These are phyloP conservation scores for Aspergillus sp. DNA, from an alignment of 2,329 filamentous ascomycete genomes.

Conservation along the genomic window DNA sequence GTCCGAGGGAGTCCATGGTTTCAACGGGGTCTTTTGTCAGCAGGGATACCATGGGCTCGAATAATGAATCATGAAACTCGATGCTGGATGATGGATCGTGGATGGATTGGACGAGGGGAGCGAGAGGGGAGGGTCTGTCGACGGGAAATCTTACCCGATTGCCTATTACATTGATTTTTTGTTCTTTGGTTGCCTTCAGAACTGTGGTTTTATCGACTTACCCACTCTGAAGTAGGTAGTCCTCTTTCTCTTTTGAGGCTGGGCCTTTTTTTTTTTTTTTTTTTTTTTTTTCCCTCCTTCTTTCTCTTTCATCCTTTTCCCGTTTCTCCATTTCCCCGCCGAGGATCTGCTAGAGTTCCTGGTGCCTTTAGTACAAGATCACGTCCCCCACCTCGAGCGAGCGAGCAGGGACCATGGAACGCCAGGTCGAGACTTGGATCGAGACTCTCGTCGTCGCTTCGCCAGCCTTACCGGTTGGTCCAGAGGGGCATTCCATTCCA, in stretches of 20 bases:
- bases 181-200: neutral
- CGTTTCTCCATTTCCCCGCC: neutral
- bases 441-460: conserved; percentile 1
- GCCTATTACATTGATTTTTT: neutral
- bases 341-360: conserved; percentile 1
- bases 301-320: neutral
- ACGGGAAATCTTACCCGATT: conserved; percentile 3
- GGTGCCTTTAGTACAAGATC: conserved; percentile 1
- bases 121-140: neutral
- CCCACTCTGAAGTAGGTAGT: too few species aligned
- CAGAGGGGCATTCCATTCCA: neutral
- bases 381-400: neutral
- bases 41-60: neutral
- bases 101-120: neutral
- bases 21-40: neutral
- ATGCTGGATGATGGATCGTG: neutral
- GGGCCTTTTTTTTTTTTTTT: neutral
- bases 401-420: neutral
- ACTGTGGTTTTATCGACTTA: neutral
- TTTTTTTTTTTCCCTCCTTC: neutral
- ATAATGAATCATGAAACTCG: conserved; percentile 6
- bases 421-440: neutral
- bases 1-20: conserved; percentile 1
- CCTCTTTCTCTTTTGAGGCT: neutral
- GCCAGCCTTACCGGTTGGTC: conserved; percentile 2